These are phyloP conservation scores for Entomortierella parvispora DNA, from an alignment of 192 early-diverging fungal species.

Conservation along the genomic window DNA sequence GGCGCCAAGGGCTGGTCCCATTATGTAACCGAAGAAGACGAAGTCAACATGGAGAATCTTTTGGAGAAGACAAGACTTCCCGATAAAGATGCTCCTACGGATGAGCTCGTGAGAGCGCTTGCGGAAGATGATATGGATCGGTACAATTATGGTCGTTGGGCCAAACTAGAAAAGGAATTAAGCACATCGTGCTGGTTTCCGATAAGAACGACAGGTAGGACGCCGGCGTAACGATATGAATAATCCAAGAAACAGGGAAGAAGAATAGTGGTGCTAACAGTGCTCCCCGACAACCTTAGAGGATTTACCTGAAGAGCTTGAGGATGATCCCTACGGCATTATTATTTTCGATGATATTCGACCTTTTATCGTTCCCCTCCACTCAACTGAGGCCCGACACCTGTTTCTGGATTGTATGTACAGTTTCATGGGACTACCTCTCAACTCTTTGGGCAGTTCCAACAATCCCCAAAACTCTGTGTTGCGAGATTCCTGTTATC, in stretches of 20 bases:
- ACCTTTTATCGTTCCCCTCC: conserved; percentile 54
- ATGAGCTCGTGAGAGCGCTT: conserved; percentile 32
- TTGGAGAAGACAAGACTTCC: conserved; percentile 16
- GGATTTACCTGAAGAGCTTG: conserved; percentile 39
- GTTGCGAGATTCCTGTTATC: neutral
- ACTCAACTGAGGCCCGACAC: conserved; percentile 48
- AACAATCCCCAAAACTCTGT: neutral
- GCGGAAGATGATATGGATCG: conserved; percentile 34
- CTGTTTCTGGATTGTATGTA: conserved; percentile 62
- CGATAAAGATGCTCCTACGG: neutral
- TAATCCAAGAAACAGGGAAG: neutral
- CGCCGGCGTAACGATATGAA: neutral
- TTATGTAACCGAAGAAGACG: conserved; percentile 44
- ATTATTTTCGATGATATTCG: conserved; percentile 65
- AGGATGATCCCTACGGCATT: conserved; percentile 63
- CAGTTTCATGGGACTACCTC: conserved; percentile 58
- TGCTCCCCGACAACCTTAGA: conserved; percentile 11
- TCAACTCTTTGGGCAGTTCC: conserved; percentile 34
- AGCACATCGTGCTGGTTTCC: conserved; percentile 36
- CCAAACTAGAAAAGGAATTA: conserved; percentile 41
- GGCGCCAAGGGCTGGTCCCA: conserved; percentile 62
- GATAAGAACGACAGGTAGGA: conserved; percentile 38
- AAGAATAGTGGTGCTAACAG: neutral
- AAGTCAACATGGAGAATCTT: conserved; percentile 29
- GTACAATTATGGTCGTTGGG: conserved; percentile 31